phyloP scores from a whole-genome alignment of 1,284 basidiomycete species.

The Boletellus dicymbophilus region DNA sequence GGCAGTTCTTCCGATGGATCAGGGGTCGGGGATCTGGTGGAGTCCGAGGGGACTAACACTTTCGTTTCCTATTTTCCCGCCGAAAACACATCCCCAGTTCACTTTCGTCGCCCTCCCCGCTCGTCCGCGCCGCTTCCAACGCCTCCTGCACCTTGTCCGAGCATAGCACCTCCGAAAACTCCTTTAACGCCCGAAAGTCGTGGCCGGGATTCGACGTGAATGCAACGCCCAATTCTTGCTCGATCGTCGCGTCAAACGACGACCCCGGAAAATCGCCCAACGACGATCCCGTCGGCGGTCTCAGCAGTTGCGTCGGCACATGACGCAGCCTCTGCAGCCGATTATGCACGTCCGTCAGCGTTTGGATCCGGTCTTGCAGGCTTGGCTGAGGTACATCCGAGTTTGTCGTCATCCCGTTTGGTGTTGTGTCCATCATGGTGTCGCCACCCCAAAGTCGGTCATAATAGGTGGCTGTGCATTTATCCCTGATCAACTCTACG shows the following conservation, averaged over 20 bases:
- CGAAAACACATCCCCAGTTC: conserved; percentile 46
- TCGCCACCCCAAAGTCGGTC: no score
- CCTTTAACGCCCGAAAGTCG: conserved; percentile 45
- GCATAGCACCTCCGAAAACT: conserved; percentile 45
- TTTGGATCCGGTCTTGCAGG: conserved; percentile 46
- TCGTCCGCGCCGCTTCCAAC: conserved; percentile 49
- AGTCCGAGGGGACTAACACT: no score
- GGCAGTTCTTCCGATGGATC: no score
- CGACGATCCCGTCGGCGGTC: conserved; percentile 28
- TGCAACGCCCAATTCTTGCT: conserved; percentile 30
- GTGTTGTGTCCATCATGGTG: conserved; percentile 9
- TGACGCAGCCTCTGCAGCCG: conserved; percentile 46
- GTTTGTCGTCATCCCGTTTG: neutral
- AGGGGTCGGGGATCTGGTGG: no score
- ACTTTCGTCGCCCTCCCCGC: conserved; percentile 48
- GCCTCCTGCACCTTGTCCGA: conserved; percentile 56
- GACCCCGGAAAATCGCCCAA: conserved; percentile 28
- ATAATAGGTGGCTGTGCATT: conserved; percentile 18
- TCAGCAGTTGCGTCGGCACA: conserved; percentile 44
- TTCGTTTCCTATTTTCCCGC: conserved; percentile 51
- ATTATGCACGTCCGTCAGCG: conserved; percentile 45
- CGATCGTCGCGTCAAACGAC: conserved; percentile 29
- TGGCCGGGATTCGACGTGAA: conserved; percentile 26
- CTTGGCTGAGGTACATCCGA: conserved; percentile 11
- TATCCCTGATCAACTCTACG: conserved; percentile 2